Conservation (phyloP, 2,329 filamentous ascomycete genomes). For the Aspergillus transmontanensis region DNA sequence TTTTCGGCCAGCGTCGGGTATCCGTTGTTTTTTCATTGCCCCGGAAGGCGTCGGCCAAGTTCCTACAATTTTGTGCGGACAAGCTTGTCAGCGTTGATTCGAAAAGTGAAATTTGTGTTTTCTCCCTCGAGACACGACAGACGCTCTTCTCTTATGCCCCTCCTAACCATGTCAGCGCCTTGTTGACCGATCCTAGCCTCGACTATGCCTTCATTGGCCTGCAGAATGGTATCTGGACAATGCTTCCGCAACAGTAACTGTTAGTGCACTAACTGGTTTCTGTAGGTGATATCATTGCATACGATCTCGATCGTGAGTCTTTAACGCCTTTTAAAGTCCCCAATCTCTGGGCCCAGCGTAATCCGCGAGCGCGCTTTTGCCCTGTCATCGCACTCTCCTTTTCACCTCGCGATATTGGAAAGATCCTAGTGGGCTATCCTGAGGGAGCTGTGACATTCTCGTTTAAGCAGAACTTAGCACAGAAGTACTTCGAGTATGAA, state of each 20-base stretch:
- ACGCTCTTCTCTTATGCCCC: slow-evolving; percentile 71
- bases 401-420: slow-evolving; percentile 90
- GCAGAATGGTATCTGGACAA: slow-evolving; percentile 59
- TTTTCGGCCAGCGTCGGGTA: slow-evolving; percentile 82
- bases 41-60: slow-evolving; percentile 72
- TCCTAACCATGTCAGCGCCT: slow-evolving; percentile 71
- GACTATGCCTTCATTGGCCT: slow-evolving; percentile 91
- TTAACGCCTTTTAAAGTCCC: slow-evolving; percentile 79
- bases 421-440: slow-evolving; percentile 85
- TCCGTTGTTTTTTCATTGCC: slow-evolving; percentile 72
- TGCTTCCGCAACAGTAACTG: not conserved
- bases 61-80: slow-evolving; percentile 81
- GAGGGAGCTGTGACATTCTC: slow-evolving; percentile 88
- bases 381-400: slow-evolving; percentile 77
- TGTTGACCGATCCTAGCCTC: slow-evolving; percentile 84
- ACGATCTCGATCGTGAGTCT: slow-evolving; percentile 81
- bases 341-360: slow-evolving; percentile 80
- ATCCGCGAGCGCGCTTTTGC: slow-evolving; percentile 65
- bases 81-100: slow-evolving; percentile 82
- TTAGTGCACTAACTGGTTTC: slow-evolving; percentile 4
- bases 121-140: slow-evolving; percentile 72
- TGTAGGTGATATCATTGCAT: slow-evolving; percentile 79
- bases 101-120: slow-evolving; percentile 82
- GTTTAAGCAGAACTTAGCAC: slow-evolving; percentile 84
- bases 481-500: slow-evolving; percentile 81